Percentiles rank a stretch among this genome's conserved stretches.
Conservation (phyloP, 2,329 filamentous ascomycete genomes). For the Ceratocystis colombiana region DNA sequence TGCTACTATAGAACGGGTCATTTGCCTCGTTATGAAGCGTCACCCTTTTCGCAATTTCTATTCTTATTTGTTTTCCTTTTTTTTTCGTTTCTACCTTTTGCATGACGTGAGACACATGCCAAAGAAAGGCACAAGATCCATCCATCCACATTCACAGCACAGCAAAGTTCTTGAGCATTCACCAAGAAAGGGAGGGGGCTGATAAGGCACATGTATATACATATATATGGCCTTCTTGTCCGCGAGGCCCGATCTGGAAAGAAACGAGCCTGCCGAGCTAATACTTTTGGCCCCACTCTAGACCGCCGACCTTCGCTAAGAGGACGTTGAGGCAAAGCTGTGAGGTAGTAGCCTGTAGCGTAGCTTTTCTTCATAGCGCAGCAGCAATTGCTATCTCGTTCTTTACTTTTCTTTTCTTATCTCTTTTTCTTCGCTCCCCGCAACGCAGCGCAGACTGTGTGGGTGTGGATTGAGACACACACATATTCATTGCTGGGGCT, state of each 20-base stretch:
- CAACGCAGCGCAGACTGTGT: too few species aligned
- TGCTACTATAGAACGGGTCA: too few species aligned
- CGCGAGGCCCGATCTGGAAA: too few species aligned
- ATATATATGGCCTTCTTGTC: background rate
- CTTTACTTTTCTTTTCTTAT: too few species aligned
- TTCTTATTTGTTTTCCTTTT: background rate
- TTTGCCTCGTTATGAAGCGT: too few species aligned
- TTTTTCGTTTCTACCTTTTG: background rate
- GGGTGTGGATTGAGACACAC: too few species aligned
- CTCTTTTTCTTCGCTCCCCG: too few species aligned
- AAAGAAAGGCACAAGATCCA: background rate
- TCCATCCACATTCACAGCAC: background rate
- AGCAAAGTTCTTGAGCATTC: background rate
- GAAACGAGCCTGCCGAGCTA: background rate
- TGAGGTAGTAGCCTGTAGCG: too few species aligned
- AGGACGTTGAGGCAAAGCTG: too few species aligned
- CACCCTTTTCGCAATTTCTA: background rate
- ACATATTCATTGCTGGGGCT: too few species aligned
- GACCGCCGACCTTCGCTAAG: background rate
- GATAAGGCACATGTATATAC: background rate
- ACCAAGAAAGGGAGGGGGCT: background rate
- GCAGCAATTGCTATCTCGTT: too few species aligned
- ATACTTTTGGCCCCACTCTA: constrained; percentile 9
- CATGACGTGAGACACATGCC: background rate
- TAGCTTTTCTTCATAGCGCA: too few species aligned